phyloP scores from a whole-genome alignment of 2,329 filamentous ascomycete species.

The Ceratocystis alfenasii region DNA sequence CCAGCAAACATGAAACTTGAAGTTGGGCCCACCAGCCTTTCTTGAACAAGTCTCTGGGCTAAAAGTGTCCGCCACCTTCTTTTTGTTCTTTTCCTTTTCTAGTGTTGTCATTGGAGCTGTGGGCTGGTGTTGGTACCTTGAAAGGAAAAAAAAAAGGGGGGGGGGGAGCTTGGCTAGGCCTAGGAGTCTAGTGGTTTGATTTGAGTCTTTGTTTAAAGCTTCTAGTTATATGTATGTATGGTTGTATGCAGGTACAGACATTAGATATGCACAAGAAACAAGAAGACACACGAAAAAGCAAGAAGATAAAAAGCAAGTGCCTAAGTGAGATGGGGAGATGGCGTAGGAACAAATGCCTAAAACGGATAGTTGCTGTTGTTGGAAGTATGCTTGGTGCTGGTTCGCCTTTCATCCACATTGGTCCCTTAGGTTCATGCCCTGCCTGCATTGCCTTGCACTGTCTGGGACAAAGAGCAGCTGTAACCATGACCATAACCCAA shows the following conservation, averaged over 20 bases:
- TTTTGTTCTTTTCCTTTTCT: not conserved
- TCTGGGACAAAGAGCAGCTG: no score
- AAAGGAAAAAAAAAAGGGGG: not conserved
- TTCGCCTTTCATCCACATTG: no score
- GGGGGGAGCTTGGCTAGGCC: not conserved
- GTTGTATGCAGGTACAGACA: slow-evolving; percentile 7
- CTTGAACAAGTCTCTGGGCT: not conserved
- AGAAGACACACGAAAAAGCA: not conserved
- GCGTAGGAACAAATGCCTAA: not conserved
- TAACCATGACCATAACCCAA: no score
- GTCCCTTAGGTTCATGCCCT: no score
- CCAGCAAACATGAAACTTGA: slow-evolving; percentile 2
- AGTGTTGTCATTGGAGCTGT: not conserved
- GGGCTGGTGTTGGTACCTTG: not conserved
- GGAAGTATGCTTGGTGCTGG: no score
- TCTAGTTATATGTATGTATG: not conserved
- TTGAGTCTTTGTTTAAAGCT: not conserved
- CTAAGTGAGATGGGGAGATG: not conserved
- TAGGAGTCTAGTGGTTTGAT: no score
- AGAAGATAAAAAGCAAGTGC: not conserved
- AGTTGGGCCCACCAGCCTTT: slow-evolving; percentile 3
- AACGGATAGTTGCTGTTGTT: no score
- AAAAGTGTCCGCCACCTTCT: not conserved
- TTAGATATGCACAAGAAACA: not conserved
- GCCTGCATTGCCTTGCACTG: no score